A percentile compares a stretch with the other conserved stretches of the same genome.
These are phyloP conservation scores for Solanum chmielewskii DNA, from an alignment of 257 asterid species.

Conservation along the genomic window DNA sequence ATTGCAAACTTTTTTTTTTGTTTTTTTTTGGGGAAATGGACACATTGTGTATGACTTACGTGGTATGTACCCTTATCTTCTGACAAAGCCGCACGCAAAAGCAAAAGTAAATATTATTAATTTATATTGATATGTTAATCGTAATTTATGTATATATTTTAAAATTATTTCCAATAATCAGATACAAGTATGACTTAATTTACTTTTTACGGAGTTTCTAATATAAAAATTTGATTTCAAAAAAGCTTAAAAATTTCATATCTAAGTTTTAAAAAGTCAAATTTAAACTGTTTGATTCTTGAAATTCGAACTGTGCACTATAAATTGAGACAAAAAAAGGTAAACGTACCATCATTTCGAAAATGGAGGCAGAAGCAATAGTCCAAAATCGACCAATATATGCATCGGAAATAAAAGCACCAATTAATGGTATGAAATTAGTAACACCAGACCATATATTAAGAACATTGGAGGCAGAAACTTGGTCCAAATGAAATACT, in stretches of 20 bases:
- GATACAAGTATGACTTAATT: no score
- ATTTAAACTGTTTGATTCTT: no score
- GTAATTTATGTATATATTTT: no score
- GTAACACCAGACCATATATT: slow-evolving; percentile 42
- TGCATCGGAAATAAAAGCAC: slow-evolving; percentile 52
- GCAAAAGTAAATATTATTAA: not conserved
- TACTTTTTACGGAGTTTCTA: no score
- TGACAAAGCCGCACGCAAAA: not conserved
- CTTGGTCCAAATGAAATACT: slow-evolving; percentile 54
- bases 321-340: no score
- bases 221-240: no score
- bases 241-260: no score
- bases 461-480: slow-evolving; percentile 42
- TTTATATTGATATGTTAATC: no score
- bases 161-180: no score
- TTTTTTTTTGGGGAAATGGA: no score
- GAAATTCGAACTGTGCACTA: no score
- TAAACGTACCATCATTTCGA: slow-evolving; percentile 25
- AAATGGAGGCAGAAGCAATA: slow-evolving; percentile 41
- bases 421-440: slow-evolving; percentile 42
- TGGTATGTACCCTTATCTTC: not conserved
- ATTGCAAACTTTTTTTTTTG: not conserved
- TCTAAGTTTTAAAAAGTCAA: no score
- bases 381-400: slow-evolving; percentile 49
- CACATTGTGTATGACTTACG: not conserved